Conservation (phyloP, 2,329 filamentous ascomycete species). For the Claviceps arundinis region DNA sequence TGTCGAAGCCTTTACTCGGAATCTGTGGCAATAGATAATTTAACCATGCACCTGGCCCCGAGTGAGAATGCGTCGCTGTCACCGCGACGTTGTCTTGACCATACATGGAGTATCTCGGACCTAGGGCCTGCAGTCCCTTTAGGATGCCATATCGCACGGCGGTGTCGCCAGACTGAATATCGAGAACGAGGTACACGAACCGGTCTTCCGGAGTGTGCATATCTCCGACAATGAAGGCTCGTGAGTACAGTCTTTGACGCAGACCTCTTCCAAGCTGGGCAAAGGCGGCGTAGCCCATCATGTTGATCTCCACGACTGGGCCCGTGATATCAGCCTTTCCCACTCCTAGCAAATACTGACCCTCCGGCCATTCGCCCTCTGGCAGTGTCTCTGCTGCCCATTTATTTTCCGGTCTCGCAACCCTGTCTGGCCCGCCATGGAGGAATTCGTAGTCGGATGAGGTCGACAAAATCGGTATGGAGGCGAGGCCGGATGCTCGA, state of each 20-base stretch:
- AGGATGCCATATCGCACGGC: slow-evolving; percentile 75
- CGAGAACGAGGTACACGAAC: slow-evolving; percentile 77
- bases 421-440: slow-evolving; percentile 1
- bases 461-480: slow-evolving; percentile 8
- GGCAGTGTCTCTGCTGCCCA: slow-evolving; percentile 8
- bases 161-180: slow-evolving; percentile 75
- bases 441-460: slow-evolving; percentile 4
- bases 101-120: slow-evolving; percentile 56
- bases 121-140: slow-evolving; percentile 53
- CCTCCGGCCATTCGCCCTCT: slow-evolving; percentile 6
- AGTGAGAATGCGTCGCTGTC: slow-evolving; percentile 82
- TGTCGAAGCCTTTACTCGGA: slow-evolving; percentile 72
- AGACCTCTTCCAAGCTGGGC: slow-evolving; percentile 72
- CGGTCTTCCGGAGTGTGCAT: slow-evolving; percentile 50
- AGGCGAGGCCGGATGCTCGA: slow-evolving; percentile 8
- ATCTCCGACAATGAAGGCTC: slow-evolving; percentile 75
- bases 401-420: slow-evolving; percentile 4
- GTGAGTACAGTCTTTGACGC: slow-evolving; percentile 72
- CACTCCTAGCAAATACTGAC: slow-evolving; percentile 34
- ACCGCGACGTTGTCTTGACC: slow-evolving; percentile 72
- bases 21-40: slow-evolving; percentile 87
- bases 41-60: slow-evolving; percentile 79
- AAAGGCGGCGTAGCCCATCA: slow-evolving; percentile 77
- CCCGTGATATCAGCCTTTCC: slow-evolving; percentile 45
- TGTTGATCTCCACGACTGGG: slow-evolving; percentile 75